Conservation (phyloP, 176 grass and related monocot genomes). For the Oryza meridionalis region DNA sequence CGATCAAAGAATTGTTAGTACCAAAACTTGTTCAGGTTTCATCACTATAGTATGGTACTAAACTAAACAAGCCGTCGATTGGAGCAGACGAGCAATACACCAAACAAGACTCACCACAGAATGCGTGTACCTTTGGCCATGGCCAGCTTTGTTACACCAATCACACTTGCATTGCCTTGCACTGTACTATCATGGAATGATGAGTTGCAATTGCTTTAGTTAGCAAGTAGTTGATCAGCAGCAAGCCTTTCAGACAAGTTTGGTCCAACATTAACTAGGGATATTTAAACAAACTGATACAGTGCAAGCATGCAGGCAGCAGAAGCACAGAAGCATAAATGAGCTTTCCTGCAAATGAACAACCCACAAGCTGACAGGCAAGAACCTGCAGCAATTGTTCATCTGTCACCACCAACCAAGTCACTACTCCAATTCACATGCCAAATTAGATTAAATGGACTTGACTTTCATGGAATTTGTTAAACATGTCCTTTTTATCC, state of each 20-base stretch:
- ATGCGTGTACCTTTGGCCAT: not conserved
- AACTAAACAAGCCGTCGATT: too few relatives aligned
- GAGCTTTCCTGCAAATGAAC: not conserved
- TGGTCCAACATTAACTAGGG: not conserved
- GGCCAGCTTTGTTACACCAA: not conserved
- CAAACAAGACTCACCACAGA: too few relatives aligned
- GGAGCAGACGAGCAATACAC: too few relatives aligned
- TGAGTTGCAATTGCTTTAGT: not conserved
- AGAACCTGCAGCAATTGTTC: not conserved
- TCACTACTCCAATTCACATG: not conserved
- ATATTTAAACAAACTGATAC: not conserved
- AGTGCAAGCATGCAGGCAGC: not conserved
- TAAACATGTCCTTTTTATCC: too few relatives aligned
- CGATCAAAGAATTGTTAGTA: too few relatives aligned
- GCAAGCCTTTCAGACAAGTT: not conserved
- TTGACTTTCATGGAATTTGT: not conserved
- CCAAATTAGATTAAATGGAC: not conserved
- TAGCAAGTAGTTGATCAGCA: not conserved
- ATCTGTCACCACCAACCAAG: not conserved
- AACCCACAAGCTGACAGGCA: not conserved
- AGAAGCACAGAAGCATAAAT: slow-evolving; percentile 20
- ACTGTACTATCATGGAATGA: not conserved
- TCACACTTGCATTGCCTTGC: not conserved
- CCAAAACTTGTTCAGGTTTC: too few relatives aligned
- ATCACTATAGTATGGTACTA: too few relatives aligned